Base-by-base conservation (phyloP, 208 protist genomes). In the Endotrypanum monterogeii region DNA sequence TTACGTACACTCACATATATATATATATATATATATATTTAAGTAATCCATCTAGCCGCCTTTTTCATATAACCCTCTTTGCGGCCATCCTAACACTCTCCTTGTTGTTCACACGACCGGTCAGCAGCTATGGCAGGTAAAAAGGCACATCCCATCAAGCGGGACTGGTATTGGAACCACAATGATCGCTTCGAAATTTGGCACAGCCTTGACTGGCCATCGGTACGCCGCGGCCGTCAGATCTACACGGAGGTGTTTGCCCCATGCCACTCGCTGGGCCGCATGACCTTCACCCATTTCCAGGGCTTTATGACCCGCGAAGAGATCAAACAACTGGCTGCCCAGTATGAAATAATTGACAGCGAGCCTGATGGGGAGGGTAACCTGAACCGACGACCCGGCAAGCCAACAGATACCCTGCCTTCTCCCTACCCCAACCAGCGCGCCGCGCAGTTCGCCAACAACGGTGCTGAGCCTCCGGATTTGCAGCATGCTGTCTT, bases 161-260 rank as follows among this genome's bases (percentile, higher is more conserved):
- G 87, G 63, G 89, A 94, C 73, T 96, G 92, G 92, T 96, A 96
- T 74, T 96, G 92, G 92, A 94, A 96, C 74, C 87, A 96, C 73
- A 93, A 94, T 82, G 92, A 96, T 66, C 88, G 82, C 74, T 92
- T 92, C 60, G 92, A 94, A 66, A 92, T 97, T 71, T 95, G 87
- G 88, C 90, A 94, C 84, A 94, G 93, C 80, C 83, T 95, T 20
- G 93, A 97, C 83, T 95, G 93, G 93, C 90, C 90, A 60, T 92
- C 90, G 50, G 94, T 99, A 32, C 95, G 98, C 72, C 97, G 98
- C 76, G 98, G 98, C 37, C 94, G 97, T 68, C 91, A 99, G 85
- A 98, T 99, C 60, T 99, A 99, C 90, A 98, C 94, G 48, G 93
- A 99, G 82, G 98, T 99, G 6, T 99, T 99, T 81, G 88, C 94